Base-by-base conservation (phyloP, 108 stramenopile species). In the Skeletonema grethae region DNA sequence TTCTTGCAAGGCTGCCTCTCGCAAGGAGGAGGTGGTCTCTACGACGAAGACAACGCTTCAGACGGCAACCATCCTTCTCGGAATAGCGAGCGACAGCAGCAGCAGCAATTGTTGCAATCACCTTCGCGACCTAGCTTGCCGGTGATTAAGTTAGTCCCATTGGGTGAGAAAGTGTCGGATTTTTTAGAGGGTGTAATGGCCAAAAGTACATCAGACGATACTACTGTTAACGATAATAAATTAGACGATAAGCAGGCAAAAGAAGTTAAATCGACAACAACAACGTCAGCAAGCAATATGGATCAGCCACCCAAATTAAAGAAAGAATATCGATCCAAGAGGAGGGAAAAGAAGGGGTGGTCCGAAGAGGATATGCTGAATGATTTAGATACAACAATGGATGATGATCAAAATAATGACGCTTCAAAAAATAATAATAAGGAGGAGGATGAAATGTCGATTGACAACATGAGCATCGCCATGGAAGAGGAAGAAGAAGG, bases 401-500 rank as follows among this genome's bases (percentile, higher is more conserved):
- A 43, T 2, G 18, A 31, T 22, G n/a, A 29, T 50, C 8, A 36
- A 30, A 29, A 25, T 16, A 46, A 25, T 16, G 50, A 53, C 25
- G 46, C 18, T 10, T 20, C 30, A 29, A 16, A 29, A 12, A 41
- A 8, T 25, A 20, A 39, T 13, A 2, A 30, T 11, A 15, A 41
- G n/a, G 70, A 70, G 29, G n/a, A 43, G 0, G 67, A 69, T 36
- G 67, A 32, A 38, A 69, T 69, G 69, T 50, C 53, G 5, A 55
- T 69, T 38, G 69, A 69, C 20, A 22, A 58, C 34, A 39, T 53
- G 22, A 32, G 29, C 24, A 7, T 58, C 69, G 30, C 22, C 55
- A 20, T 30, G 0, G 57, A 56, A 4, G 29, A 56, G 9, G 12
- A 68, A 4, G 36, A 39, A 10, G 30, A 68, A 7, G 58, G 25